phyloP scores from a whole-genome alignment of 768 basidiomycete genomes.

The Hypholoma fasciculare region DNA sequence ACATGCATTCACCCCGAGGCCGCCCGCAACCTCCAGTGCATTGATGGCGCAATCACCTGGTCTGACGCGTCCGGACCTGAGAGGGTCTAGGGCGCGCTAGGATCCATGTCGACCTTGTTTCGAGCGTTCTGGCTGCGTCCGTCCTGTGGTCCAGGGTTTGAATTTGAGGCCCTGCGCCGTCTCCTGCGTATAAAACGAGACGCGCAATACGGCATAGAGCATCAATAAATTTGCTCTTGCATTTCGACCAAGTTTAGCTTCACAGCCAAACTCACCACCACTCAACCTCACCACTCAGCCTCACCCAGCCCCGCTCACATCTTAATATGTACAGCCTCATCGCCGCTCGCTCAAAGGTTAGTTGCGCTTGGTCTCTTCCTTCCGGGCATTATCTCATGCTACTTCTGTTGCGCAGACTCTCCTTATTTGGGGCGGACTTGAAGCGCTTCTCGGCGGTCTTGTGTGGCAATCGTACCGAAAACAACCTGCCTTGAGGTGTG shows the following conservation, averaged over 20 bases:
- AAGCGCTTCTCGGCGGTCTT: conserved; percentile 28
- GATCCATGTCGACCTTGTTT: not conserved
- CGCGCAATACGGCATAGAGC: too few species aligned
- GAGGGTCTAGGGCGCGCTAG: not conserved
- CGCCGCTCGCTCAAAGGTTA: conserved; percentile 27
- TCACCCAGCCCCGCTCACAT: not conserved
- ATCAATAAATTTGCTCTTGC: not conserved
- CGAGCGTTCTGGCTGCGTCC: conserved; percentile 7
- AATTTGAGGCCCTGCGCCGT: not conserved
- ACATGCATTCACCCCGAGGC: too few species aligned
- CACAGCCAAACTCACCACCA: not conserved
- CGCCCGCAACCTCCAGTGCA: too few species aligned
- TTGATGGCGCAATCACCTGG: too few species aligned
- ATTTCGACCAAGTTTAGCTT: not conserved
- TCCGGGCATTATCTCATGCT: not conserved
- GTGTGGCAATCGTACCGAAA: conserved; percentile 28
- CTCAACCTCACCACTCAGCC: not conserved
- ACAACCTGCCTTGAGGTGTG: conserved; percentile 19
- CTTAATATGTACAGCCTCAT: conserved; percentile 23
- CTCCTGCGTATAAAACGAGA: not conserved
- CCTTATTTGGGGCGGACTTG: conserved; percentile 32
- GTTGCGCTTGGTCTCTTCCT: not conserved
- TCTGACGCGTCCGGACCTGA: too few species aligned
- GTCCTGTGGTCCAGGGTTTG: not conserved
- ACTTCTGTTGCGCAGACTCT: conserved; percentile 26